Evolutionary conservation across 108 stramenopile genomes (phyloP).

Genomic region (Nannochloropsis gaditana): DNA sequence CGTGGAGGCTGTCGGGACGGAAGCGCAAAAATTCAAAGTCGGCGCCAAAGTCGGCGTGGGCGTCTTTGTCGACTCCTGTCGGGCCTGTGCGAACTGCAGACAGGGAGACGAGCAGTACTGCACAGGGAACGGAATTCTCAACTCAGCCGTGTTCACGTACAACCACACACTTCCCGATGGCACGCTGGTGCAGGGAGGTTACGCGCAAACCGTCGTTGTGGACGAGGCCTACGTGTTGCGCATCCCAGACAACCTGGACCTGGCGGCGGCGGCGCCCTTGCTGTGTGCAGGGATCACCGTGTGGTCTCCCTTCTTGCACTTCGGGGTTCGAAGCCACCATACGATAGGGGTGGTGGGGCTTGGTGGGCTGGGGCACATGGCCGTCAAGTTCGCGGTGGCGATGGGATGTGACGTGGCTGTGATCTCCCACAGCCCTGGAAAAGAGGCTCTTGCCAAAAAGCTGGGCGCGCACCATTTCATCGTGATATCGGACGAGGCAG

Average conservation of each 20-base stretch:
- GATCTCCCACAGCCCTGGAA: constrained; percentile 21
- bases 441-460: constrained; percentile 15
- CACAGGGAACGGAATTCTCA: not conserved
- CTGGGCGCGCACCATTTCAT: constrained; percentile 12
- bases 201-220: constrained; percentile 23
- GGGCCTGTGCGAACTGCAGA: constrained; percentile 22
- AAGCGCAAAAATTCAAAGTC: not conserved
- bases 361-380: constrained; percentile 41
- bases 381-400: constrained; percentile 30
- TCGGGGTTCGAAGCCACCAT: not conserved
- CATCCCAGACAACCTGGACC: constrained; percentile 29
- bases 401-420: constrained; percentile 25
- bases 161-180: constrained; percentile 18
- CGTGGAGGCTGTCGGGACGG: constrained; percentile 17
- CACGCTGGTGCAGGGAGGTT: constrained; percentile 24
- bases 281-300: constrained; percentile 37
- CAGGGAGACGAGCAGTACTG: constrained; percentile 38
- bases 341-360: constrained; percentile 27
- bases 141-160: not conserved
- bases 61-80: constrained; percentile 26
- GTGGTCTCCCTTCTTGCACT: constrained; percentile 32
- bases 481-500: not conserved
- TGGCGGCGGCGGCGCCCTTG: constrained; percentile 23
- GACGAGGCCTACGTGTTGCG: constrained; percentile 26
- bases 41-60: constrained; percentile 24